These are phyloP conservation scores for Tuber magnatum DNA, from an alignment of 495 filamentous ascomycete species.

Conservation along the genomic window DNA sequence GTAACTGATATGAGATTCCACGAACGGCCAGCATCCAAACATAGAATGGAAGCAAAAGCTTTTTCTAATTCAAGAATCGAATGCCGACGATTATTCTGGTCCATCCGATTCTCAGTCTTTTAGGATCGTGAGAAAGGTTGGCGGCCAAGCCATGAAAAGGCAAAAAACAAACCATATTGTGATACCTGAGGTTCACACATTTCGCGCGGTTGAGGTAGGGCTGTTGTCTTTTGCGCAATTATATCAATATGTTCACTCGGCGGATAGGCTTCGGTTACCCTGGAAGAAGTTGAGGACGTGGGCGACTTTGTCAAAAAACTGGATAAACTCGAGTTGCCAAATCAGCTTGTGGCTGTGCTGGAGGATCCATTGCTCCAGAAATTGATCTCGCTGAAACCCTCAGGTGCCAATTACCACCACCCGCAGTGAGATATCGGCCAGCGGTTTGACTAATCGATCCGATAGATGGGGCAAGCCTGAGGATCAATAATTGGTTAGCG, in stretches of 20 bases:
- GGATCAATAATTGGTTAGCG: conserved; percentile 61
- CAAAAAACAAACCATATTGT: conserved; percentile 44
- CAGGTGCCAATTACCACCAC: conserved; percentile 42
- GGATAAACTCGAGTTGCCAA: conserved; percentile 72
- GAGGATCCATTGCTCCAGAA: conserved; percentile 73
- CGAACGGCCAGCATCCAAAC: conserved; percentile 56
- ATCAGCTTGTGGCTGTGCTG: conserved; percentile 69
- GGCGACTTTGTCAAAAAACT: conserved; percentile 66
- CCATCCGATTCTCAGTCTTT: conserved; percentile 38
- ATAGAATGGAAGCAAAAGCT: conserved; percentile 67
- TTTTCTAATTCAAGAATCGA: conserved; percentile 57
- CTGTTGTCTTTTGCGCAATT: conserved; percentile 5
- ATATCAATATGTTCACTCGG: conserved; percentile 29
- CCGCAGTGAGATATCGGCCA: conserved; percentile 6
- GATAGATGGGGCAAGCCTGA: conserved; percentile 36
- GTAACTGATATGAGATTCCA: conserved; percentile 15
- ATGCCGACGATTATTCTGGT: conserved; percentile 42
- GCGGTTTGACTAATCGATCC: conserved; percentile 18
- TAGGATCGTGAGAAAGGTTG: conserved; percentile 44
- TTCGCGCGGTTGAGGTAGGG: conserved; percentile 58
- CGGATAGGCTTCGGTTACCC: conserved; percentile 53
- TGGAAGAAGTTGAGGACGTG: conserved; percentile 72
- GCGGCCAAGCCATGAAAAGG: conserved; percentile 46
- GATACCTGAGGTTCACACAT: conserved; percentile 68
- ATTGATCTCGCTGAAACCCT: conserved; percentile 58